Percentiles rank a stretch among this genome's conserved stretches.
Evolutionary conservation across 805 yeast genomes (phyloP).

Genomic region (Maudiozyma pseudohumilis): DNA sequence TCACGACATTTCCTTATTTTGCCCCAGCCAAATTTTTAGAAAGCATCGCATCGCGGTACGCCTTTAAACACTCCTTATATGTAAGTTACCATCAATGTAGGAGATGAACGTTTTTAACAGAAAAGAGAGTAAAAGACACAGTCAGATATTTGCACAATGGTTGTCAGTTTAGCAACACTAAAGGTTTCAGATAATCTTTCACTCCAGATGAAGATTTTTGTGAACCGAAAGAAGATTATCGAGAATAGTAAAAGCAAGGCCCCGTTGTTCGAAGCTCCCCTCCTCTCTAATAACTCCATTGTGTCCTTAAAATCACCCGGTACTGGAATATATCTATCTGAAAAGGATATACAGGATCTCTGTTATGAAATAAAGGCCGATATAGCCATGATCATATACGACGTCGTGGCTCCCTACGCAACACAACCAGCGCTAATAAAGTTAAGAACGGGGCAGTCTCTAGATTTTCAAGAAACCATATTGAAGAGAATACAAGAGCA

Average conservation of each 20-base stretch:
- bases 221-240: constrained; percentile 23
- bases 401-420: constrained; percentile 18
- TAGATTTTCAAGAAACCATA: constrained; percentile 15
- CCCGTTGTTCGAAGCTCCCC: constrained; percentile 25
- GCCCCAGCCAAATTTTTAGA: too few relatives aligned
- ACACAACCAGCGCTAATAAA: constrained; percentile 15
- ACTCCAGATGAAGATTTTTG: constrained; percentile 21
- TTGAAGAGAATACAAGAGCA: constrained; percentile 7
- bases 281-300: constrained; percentile 28
- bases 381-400: constrained; percentile 21
- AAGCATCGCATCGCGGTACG: too few relatives aligned
- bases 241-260: constrained; percentile 12
- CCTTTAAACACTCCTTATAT: too few relatives aligned
- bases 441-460: constrained; percentile 18
- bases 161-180: constrained; percentile 19
- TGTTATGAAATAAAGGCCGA: constrained; percentile 22
- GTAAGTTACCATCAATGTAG: too few relatives aligned
- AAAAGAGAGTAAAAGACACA: too few relatives aligned
- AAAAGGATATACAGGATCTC: constrained; percentile 21
- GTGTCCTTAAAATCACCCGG: constrained; percentile 24
- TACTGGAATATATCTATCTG: constrained; percentile 22
- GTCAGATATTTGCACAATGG: too few relatives aligned
- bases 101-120: too few relatives aligned
- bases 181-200: constrained; percentile 14
- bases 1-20: too few relatives aligned